phyloP scores from a whole-genome alignment of 2,329 filamentous ascomycete species.

The Fonsecaea nubica region DNA sequence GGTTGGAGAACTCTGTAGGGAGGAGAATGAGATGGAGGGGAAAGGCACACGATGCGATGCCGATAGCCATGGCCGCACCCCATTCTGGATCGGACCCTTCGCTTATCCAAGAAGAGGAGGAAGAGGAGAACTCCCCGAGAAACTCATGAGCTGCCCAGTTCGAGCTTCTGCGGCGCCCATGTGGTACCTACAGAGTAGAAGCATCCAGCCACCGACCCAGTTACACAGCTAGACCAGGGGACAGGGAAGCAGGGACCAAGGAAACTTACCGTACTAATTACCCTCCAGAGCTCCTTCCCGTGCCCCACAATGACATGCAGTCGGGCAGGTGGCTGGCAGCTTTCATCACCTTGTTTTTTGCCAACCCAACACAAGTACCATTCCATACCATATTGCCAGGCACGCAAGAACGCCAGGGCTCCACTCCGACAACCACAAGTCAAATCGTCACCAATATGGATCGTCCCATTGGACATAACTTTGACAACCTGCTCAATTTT shows the following conservation, averaged over 20 bases:
- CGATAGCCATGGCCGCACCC: constrained; percentile 17
- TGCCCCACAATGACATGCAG: constrained; percentile 20
- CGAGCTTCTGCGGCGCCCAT: constrained; percentile 3
- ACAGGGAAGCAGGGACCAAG: neutral
- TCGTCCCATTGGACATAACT: constrained; percentile 26
- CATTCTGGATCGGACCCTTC: constrained; percentile 22
- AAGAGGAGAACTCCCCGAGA: constrained; percentile 3
- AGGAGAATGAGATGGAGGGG: constrained; percentile 3
- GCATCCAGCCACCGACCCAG: neutral
- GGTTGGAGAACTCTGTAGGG: neutral
- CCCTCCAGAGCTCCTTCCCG: constrained; percentile 10
- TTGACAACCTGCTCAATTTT: constrained; percentile 74
- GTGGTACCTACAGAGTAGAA: neutral
- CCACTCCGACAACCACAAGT: neutral
- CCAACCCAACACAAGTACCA: neutral
- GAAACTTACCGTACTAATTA: constrained; percentile 9
- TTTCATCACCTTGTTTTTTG: constrained; percentile 9
- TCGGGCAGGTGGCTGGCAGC: neutral
- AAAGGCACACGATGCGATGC: neutral
- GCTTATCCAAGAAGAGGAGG: constrained; percentile 10
- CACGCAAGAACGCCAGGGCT: neutral
- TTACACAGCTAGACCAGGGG: neutral
- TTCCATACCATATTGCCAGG: neutral
- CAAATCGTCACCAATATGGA: neutral
- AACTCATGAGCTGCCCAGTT: neutral